phyloP scores from a whole-genome alignment of 306 rosid genomes.

The Ormosia emarginata region DNA sequence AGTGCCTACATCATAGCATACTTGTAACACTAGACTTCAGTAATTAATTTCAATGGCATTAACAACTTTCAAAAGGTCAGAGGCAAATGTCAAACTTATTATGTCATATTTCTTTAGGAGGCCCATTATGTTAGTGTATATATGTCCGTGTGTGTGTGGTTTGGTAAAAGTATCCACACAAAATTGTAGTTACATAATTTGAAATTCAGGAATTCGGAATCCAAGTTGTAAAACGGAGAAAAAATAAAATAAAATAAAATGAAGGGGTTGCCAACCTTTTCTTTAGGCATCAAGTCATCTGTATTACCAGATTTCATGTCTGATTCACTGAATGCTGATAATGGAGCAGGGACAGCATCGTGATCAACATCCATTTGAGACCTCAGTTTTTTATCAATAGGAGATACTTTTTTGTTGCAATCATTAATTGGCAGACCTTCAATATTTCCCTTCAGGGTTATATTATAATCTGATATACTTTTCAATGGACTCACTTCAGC shows the following conservation, averaged over 20 bases:
- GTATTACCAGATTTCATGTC: conserved; percentile 28
- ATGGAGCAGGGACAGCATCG: conserved; percentile 23
- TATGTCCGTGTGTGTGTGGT: background rate
- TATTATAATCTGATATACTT: conserved; percentile 27
- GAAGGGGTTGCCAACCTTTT: conserved; percentile 36
- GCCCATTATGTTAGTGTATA: background rate
- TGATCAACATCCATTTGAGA: conserved; percentile 29
- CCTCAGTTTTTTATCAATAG: conserved; percentile 18
- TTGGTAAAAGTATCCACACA: background rate
- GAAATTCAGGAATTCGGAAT: conserved; percentile 2
- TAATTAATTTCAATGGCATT: background rate
- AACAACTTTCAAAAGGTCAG: background rate
- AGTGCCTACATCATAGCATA: background rate
- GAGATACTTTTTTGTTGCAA: conserved; percentile 26
- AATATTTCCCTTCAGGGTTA: conserved; percentile 25
- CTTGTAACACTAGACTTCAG: background rate
- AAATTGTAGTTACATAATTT: background rate
- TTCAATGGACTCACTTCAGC: conserved; percentile 42
- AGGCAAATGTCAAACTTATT: background rate
- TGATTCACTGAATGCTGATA: conserved; percentile 23
- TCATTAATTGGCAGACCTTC: conserved; percentile 27
- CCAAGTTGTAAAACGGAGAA: background rate
- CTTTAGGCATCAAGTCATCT: conserved; percentile 27
- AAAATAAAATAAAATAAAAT: background rate
- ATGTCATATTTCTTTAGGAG: background rate